These are phyloP conservation scores for Exophiala calicioides DNA, from an alignment of 2,329 filamentous ascomycete genomes.

Conservation along the genomic window DNA sequence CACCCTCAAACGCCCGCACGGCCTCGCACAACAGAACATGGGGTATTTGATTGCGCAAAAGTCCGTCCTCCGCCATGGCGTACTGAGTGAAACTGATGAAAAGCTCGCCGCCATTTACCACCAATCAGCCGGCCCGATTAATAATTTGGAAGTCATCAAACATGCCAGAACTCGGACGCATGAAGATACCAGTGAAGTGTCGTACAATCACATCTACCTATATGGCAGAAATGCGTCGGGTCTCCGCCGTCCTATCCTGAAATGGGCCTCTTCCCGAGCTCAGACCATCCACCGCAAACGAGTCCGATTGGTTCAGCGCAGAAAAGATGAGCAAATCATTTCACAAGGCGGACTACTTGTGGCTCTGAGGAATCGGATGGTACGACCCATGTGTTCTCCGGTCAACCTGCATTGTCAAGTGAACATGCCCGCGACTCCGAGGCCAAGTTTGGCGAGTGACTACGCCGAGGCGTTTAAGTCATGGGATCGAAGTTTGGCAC, in stretches of 20 bases:
- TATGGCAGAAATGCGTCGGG: neutral
- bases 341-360: conserved; percentile 1
- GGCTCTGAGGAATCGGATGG: neutral
- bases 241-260: neutral
- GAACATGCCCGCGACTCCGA: neutral
- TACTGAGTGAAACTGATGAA: conserved; percentile 2
- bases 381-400: neutral
- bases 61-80: neutral
- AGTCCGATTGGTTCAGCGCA: neutral
- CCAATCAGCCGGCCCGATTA: neutral
- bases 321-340: neutral
- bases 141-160: conserved; percentile 15
- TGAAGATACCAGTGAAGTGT: neutral
- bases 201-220: neutral
- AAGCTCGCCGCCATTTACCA: neutral
- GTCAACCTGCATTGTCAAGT: conserved; percentile 1
- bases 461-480: conserved; percentile 6
- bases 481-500: conserved; percentile 6
- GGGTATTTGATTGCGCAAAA: neutral
- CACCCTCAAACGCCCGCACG: neutral
- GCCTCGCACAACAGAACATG: conserved; percentile 3
- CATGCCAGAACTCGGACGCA: neutral
- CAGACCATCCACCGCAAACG: neutral
- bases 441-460: neutral
- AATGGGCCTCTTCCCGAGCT: neutral